Conservation (phyloP, 257 asterid genomes). For the Capsicum rhomboideum region DNA sequence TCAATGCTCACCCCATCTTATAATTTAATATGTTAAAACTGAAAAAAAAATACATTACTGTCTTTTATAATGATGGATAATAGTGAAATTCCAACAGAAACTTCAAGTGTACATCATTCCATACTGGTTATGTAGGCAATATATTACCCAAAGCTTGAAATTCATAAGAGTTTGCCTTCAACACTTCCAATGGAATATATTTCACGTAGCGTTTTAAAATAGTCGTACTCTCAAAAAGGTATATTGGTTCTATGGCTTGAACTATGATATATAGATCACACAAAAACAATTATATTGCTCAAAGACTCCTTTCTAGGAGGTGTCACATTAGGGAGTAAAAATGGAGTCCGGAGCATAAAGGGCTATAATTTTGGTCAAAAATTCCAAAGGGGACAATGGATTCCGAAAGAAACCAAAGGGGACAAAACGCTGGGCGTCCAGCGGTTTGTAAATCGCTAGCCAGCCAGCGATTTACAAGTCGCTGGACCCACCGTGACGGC, state of each 20-base stretch:
- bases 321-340: slow-evolving; percentile 12
- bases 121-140: neutral
- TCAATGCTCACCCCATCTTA: neutral
- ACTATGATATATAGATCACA: neutral
- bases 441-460: too few relatives aligned
- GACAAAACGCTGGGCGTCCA: too few relatives aligned
- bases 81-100: neutral
- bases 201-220: neutral
- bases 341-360: too few relatives aligned
- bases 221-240: neutral
- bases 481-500: too few relatives aligned
- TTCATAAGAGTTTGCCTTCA: neutral
- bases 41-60: too few relatives aligned
- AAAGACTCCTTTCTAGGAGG: neutral
- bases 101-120: slow-evolving; percentile 1
- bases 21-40: too few relatives aligned
- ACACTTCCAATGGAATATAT: slow-evolving; percentile 2
- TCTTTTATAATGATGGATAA: neutral
- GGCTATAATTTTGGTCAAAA: too few relatives aligned
- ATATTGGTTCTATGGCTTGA: neutral
- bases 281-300: neutral
- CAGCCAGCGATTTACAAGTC: too few relatives aligned
- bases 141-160: neutral
- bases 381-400: too few relatives aligned
- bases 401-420: too few relatives aligned